phyloP scores from a whole-genome alignment of 805 yeast species.

The Metschnikowia matae region DNA sequence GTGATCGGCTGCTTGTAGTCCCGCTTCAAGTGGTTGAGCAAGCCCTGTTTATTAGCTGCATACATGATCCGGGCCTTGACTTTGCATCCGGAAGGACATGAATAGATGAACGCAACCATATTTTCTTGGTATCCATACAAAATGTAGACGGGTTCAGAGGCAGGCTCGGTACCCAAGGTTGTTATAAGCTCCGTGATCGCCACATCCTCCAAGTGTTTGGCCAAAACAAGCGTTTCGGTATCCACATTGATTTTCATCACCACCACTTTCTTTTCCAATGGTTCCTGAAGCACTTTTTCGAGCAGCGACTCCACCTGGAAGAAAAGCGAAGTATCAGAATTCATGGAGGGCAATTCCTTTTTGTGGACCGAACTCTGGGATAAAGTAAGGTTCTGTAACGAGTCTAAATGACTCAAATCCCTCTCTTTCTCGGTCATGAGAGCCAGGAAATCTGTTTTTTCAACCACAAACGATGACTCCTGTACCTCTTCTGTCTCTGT shows the following conservation, averaged over 20 bases:
- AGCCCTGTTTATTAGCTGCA: slow-evolving; percentile 72
- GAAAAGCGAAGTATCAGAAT: slow-evolving; percentile 13
- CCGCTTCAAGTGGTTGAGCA: slow-evolving; percentile 47
- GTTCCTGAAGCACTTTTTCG: slow-evolving; percentile 17
- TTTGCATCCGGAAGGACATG: slow-evolving; percentile 87
- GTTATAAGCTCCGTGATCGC: slow-evolving; percentile 20
- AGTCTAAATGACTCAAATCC: slow-evolving; percentile 42
- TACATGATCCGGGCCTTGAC: slow-evolving; percentile 90
- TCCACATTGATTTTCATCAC: slow-evolving; percentile 48
- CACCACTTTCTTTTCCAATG: slow-evolving; percentile 30
- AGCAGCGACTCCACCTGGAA: slow-evolving; percentile 20
- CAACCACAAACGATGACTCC: slow-evolving; percentile 39
- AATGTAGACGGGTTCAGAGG: slow-evolving; percentile 53
- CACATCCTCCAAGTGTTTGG: neutral
- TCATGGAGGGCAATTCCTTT: slow-evolving; percentile 36
- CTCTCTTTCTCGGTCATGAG: slow-evolving; percentile 61
- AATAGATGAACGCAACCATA: slow-evolving; percentile 60
- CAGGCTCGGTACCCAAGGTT: slow-evolving; percentile 15
- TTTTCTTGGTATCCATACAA: slow-evolving; percentile 42
- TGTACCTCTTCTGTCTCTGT: slow-evolving; percentile 56
- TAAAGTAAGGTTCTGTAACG: slow-evolving; percentile 29
- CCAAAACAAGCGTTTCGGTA: slow-evolving; percentile 37
- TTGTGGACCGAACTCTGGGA: slow-evolving; percentile 15
- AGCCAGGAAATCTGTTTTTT: slow-evolving; percentile 25
- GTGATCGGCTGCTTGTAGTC: slow-evolving; percentile 31